Percentiles rank a stretch among this genome's conserved stretches.
phyloP scores from a whole-genome alignment of 2,329 filamentous ascomycete species.

The Passalora sequoiae region DNA sequence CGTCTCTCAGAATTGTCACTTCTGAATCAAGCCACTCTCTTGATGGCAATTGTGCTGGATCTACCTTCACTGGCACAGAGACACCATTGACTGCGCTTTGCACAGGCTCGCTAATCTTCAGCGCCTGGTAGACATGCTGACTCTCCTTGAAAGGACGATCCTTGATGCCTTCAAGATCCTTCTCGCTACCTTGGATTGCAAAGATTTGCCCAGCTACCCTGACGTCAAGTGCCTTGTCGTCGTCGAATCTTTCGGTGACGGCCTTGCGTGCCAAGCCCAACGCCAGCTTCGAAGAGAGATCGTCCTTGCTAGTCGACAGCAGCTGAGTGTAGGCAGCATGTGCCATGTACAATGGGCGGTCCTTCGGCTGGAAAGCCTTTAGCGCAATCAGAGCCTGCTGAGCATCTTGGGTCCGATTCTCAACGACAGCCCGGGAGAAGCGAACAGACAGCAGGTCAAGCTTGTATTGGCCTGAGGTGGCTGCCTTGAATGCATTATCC shows the following conservation, averaged over 20 bases:
- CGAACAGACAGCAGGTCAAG: slow-evolving; percentile 28
- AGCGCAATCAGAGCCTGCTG: slow-evolving; percentile 34
- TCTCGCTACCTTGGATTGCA: slow-evolving; percentile 24
- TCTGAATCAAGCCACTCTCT: slow-evolving; percentile 22
- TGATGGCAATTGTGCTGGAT: slow-evolving; percentile 11
- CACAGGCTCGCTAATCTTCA: slow-evolving; percentile 14
- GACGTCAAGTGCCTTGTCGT: slow-evolving; percentile 28
- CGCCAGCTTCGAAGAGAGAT: slow-evolving; percentile 29
- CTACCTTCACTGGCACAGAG: not conserved
- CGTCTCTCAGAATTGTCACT: slow-evolving; percentile 22
- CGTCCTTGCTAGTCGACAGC: slow-evolving; percentile 27
- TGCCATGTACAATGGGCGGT: slow-evolving; percentile 32
- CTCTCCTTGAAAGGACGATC: slow-evolving; percentile 26
- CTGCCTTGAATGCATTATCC: slow-evolving; percentile 29
- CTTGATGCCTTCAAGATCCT: slow-evolving; percentile 26
- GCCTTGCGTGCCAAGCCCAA: slow-evolving; percentile 30
- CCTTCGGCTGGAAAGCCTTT: slow-evolving; percentile 29
- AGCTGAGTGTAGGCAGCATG: slow-evolving; percentile 34
- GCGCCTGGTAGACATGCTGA: slow-evolving; percentile 29
- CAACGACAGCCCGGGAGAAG: slow-evolving; percentile 28
- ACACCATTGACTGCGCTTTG: slow-evolving; percentile 4
- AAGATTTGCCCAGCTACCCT: slow-evolving; percentile 33
- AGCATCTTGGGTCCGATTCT: slow-evolving; percentile 30
- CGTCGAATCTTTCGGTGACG: slow-evolving; percentile 30
- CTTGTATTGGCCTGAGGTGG: slow-evolving; percentile 20